Base-by-base conservation (phyloP, 257 asterid species). In the Paulownia fortunei region DNA sequence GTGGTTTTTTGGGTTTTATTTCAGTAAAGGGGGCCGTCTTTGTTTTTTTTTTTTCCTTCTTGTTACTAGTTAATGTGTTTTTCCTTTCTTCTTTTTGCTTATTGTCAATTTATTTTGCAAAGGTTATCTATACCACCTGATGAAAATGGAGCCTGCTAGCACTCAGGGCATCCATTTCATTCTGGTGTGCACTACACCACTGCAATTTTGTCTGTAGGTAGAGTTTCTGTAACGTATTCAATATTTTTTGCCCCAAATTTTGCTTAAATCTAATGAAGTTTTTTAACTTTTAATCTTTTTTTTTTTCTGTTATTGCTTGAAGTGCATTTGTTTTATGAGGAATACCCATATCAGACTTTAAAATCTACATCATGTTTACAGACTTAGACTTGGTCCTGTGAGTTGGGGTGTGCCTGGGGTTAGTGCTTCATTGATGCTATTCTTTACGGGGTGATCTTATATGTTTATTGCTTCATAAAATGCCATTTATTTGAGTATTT, bases 131-230 rank as follows among this genome's bases (percentile, higher is more conserved):
- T 69, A 12, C 41, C 74, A 47, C 60, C 37, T 12, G 64, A 27
- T 73, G 60, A 58, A 39, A 55, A 11, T 56, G 62, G 62, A 27
- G 23, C 69, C 67, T 60, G 69, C 46, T 19, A 9, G n/a, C n/a
- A n/a, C n/a, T 4, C 12, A 5, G 3, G 23, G 30, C 18, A 39
- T 55, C 5, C 54, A 55, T 55, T 13, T 58, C 52, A 54, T 72
- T 72, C 13, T 72, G 51, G 77, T 39, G 54, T 65, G 72, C 60
- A 16, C 0, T 71, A 55, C 16, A 58, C 65, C 19, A 59, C 19
- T 72, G 74, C 60, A 51, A 34, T 58, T 62, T 79, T 61, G 36
- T 10, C 39, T 18, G 3, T 63, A 79, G 83, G 70, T 63, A 69
- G 64, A 39, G 26, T 63, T 63, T 78, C 10, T 68, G 39, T 77